phyloP scores from a whole-genome alignment of 1,284 basidiomycete species.

The Trichosporon coremiiforme region DNA sequence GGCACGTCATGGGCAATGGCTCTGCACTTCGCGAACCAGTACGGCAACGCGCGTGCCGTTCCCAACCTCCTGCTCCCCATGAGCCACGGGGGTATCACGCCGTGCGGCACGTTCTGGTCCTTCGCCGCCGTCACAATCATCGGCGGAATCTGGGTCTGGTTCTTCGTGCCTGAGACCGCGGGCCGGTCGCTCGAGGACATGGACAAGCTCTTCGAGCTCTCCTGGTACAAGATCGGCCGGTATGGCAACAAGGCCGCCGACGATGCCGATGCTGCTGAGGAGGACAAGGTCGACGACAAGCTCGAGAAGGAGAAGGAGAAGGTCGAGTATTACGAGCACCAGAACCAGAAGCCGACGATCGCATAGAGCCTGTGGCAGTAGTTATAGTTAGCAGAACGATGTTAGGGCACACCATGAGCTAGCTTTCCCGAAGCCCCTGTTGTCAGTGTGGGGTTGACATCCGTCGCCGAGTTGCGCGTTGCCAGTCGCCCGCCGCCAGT shows the following conservation, averaged over 20 bases:
- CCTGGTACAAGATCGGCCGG: slow-evolving; percentile 29
- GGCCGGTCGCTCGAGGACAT: slow-evolving; percentile 32
- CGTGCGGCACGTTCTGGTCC: slow-evolving; percentile 40
- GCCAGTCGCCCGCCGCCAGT: neutral
- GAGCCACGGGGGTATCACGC: slow-evolving; percentile 21
- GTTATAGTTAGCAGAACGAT: too few species aligned
- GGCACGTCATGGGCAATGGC: slow-evolving; percentile 23
- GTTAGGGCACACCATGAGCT: neutral
- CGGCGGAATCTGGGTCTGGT: slow-evolving; percentile 34
- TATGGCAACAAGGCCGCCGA: slow-evolving; percentile 23
- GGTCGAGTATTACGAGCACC: slow-evolving; percentile 27
- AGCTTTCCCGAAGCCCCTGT: neutral
- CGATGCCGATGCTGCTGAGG: slow-evolving; percentile 13
- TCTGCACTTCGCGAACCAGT: slow-evolving; percentile 27
- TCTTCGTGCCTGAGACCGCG: slow-evolving; percentile 42
- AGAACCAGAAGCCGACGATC: slow-evolving; percentile 15
- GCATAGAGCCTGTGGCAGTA: neutral
- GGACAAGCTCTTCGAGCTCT: slow-evolving; percentile 31
- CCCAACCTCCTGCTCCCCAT: slow-evolving; percentile 26
- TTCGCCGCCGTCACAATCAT: slow-evolving; percentile 35
- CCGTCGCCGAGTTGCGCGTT: too few species aligned
- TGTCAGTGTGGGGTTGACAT: neutral
- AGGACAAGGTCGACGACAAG: slow-evolving; percentile 18
- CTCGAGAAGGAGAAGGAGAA: slow-evolving; percentile 31
- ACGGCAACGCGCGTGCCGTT: slow-evolving; percentile 26